phyloP scores from a whole-genome alignment of 2,329 filamentous ascomycete genomes.

The Cladophialophora immunda region DNA sequence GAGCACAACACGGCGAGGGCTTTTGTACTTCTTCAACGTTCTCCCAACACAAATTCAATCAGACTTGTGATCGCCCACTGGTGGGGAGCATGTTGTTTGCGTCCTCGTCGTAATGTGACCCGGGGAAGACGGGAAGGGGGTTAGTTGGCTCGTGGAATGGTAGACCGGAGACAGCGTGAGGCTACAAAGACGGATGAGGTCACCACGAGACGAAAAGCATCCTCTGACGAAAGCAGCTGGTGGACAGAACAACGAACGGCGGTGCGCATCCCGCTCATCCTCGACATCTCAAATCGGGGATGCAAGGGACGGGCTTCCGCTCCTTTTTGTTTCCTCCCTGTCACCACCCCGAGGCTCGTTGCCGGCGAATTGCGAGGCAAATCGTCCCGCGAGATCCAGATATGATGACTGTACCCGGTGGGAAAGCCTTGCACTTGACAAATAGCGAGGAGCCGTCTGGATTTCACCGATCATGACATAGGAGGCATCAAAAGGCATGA shows the following conservation, averaged over 20 bases:
- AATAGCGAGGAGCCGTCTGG: neutral
- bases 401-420: neutral
- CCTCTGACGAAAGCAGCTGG: neutral
- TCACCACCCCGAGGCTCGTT: slow-evolving; percentile 1
- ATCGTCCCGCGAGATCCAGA: slow-evolving; percentile 1
- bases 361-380: neutral
- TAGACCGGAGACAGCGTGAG: too few species aligned
- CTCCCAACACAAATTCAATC: neutral
- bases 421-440: slow-evolving; percentile 11
- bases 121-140: neutral
- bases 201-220: neutral
- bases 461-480: slow-evolving; percentile 5
- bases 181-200: too few species aligned
- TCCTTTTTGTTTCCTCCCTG: neutral
- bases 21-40: slow-evolving; percentile 34
- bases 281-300: neutral
- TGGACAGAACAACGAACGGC: neutral
- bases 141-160: too few species aligned
- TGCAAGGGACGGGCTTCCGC: neutral
- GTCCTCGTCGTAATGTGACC: neutral
- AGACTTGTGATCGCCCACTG: neutral
- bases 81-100: neutral
- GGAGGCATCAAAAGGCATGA: neutral
- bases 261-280: neutral
- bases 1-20: slow-evolving; percentile 29